Percentiles rank a stretch among this genome's conserved stretches.
Conservation (phyloP, 164 flowering plant genomes). For the Platanus orientalis region DNA sequence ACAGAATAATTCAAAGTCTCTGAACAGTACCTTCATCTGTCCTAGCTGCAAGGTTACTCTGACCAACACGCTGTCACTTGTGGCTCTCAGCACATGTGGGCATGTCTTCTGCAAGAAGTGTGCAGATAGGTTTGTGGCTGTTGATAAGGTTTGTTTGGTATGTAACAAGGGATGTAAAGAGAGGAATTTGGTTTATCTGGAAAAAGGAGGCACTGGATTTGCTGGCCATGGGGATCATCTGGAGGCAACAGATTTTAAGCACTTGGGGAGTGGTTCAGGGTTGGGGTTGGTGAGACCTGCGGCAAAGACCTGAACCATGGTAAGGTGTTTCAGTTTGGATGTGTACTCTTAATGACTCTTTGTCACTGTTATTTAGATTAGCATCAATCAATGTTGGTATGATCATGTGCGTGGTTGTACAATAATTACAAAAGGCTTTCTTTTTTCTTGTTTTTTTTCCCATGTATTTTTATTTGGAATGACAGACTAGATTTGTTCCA, state of each 20-base stretch:
- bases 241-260: slow-evolving; percentile 82
- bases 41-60: slow-evolving; percentile 93
- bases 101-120: slow-evolving; percentile 96
- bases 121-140: slow-evolving; percentile 66
- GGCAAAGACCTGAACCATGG: slow-evolving; percentile 47
- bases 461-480: no score
- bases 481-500: no score
- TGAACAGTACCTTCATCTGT: slow-evolving; percentile 51
- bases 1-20: slow-evolving; percentile 33
- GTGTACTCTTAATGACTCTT: no score
- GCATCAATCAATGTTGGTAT: no score
- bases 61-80: slow-evolving; percentile 66
- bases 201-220: slow-evolving; percentile 91
- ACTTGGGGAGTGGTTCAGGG: slow-evolving; percentile 90
- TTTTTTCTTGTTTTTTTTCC: no score
- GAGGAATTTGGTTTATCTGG: slow-evolving; percentile 59
- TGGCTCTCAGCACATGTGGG: slow-evolving; percentile 79
- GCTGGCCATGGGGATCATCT: slow-evolving; percentile 78
- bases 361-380: no score
- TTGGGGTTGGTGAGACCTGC: slow-evolving; percentile 89
- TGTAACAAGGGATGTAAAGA: slow-evolving; percentile 76
- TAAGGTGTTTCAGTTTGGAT: no score
- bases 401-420: no score
- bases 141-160: slow-evolving; percentile 76
- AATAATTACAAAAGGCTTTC: no score